These are phyloP conservation scores for Immersiella caudata DNA, from an alignment of 495 filamentous ascomycete species.

Conservation along the genomic window DNA sequence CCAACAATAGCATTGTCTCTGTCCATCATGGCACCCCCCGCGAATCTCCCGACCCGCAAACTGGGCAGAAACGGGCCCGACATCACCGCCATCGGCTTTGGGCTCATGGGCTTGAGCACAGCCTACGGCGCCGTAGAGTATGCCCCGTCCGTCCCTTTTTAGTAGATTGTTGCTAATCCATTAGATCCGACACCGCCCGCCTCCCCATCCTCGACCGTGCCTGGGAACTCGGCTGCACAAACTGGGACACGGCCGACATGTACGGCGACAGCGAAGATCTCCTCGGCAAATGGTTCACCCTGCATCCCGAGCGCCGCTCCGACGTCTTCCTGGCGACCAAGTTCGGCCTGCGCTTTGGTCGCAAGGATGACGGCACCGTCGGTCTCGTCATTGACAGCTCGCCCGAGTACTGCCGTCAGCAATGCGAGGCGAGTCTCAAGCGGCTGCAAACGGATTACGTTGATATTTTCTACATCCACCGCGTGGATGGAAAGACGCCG, in stretches of 20 bases:
- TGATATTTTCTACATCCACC: slow-evolving; percentile 66
- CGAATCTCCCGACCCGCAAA: slow-evolving; percentile 37
- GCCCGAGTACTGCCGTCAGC: slow-evolving; percentile 55
- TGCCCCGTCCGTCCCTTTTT: background rate
- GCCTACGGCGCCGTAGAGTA: slow-evolving; percentile 49
- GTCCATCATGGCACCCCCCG: slow-evolving; percentile 26
- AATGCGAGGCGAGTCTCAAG: slow-evolving; percentile 56
- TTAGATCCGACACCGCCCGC: slow-evolving; percentile 33
- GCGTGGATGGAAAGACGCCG: slow-evolving; percentile 56
- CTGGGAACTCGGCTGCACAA: slow-evolving; percentile 49
- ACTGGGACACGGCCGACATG: slow-evolving; percentile 55
- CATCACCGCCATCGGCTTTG: slow-evolving; percentile 58
- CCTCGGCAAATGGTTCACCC: slow-evolving; percentile 57
- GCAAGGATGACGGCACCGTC: slow-evolving; percentile 11
- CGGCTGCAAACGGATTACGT: slow-evolving; percentile 55
- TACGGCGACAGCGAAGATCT: slow-evolving; percentile 57
- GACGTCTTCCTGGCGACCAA: slow-evolving; percentile 64
- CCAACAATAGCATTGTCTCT: background rate
- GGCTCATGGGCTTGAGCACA: slow-evolving; percentile 56
- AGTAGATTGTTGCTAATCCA: background rate
- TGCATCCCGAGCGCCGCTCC: slow-evolving; percentile 49
- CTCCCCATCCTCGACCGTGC: slow-evolving; percentile 52
- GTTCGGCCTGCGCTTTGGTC: slow-evolving; percentile 40
- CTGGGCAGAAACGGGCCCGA: slow-evolving; percentile 58
- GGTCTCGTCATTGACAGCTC: slow-evolving; percentile 45